A percentile compares a stretch with the other conserved stretches of the same genome.
Conservation (phyloP, 805 yeast species). For the Dipodascus geniculatus region DNA sequence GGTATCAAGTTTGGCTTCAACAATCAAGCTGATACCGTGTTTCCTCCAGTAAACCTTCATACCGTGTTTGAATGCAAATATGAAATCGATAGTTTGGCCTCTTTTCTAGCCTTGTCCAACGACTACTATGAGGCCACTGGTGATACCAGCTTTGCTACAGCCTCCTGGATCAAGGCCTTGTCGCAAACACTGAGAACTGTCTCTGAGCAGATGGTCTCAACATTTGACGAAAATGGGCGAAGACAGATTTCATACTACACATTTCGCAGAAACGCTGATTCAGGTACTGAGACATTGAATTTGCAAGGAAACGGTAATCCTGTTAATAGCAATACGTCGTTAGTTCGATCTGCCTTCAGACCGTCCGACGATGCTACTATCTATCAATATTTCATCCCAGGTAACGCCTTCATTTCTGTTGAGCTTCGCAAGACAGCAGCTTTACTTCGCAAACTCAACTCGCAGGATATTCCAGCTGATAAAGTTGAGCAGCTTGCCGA, state of each 20-base stretch:
- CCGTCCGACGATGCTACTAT: constrained; percentile 84
- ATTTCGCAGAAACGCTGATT: constrained; percentile 61
- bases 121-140: constrained; percentile 49
- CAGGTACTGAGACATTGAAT: constrained; percentile 74
- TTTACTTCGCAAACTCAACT: constrained; percentile 15
- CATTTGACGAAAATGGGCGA: constrained; percentile 33
- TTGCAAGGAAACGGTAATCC: constrained; percentile 79
- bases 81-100: constrained; percentile 77
- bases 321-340: constrained; percentile 54
- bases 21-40: constrained; percentile 44
- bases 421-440: constrained; percentile 38
- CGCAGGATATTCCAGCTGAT: constrained; percentile 14
- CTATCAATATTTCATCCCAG: constrained; percentile 75
- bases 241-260: constrained; percentile 42
- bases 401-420: constrained; percentile 62
- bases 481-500: constrained; percentile 25
- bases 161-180: constrained; percentile 52
- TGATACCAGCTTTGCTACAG: constrained; percentile 27
- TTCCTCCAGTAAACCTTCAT: constrained; percentile 58
- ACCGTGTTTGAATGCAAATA: constrained; percentile 81
- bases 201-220: constrained; percentile 47
- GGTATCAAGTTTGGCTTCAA: constrained; percentile 37
- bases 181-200: constrained; percentile 40
- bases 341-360: constrained; percentile 72
- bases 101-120: constrained; percentile 63